Conservation (phyloP, 192 early-diverging fungal species). For the Obelidium mucronatum region DNA sequence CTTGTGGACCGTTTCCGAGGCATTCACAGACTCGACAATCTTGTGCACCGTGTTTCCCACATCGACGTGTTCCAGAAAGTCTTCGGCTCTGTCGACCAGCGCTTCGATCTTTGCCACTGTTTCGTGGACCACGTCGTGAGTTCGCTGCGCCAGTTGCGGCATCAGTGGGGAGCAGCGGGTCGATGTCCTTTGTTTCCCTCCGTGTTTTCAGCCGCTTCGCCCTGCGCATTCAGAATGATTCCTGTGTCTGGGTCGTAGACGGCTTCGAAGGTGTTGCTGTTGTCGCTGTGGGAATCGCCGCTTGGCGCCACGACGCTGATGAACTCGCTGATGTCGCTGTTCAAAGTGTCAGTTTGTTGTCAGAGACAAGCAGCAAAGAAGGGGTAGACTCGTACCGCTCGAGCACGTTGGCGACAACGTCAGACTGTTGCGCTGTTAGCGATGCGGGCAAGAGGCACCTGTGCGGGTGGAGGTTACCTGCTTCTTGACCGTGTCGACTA, state of each 20-base stretch:
- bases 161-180: not conserved
- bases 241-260: conserved; percentile 20
- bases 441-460: not conserved
- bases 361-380: not conserved
- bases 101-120: conserved; percentile 1
- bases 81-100: conserved; percentile 8
- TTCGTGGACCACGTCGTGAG: not conserved
- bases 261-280: not conserved
- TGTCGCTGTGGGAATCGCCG: not conserved
- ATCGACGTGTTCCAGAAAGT: conserved; percentile 19
- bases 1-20: conserved; percentile 34
- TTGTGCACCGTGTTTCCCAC: conserved; percentile 15
- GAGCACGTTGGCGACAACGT: conserved; percentile 24
- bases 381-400: conserved; percentile 18
- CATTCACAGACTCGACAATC: conserved; percentile 5
- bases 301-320: conserved; percentile 45
- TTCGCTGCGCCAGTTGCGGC: not conserved
- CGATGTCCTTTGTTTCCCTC: conserved; percentile 4
- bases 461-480: conserved; percentile 25
- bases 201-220: not conserved
- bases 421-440: conserved; percentile 5
- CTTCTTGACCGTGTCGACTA: conserved; percentile 58
- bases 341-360: not conserved
- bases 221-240: conserved; percentile 1
- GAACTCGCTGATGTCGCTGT: conserved; percentile 52